Evolutionary conservation across 805 yeast species (phyloP).

Genomic region (Pachysolen tannophilus): DNA sequence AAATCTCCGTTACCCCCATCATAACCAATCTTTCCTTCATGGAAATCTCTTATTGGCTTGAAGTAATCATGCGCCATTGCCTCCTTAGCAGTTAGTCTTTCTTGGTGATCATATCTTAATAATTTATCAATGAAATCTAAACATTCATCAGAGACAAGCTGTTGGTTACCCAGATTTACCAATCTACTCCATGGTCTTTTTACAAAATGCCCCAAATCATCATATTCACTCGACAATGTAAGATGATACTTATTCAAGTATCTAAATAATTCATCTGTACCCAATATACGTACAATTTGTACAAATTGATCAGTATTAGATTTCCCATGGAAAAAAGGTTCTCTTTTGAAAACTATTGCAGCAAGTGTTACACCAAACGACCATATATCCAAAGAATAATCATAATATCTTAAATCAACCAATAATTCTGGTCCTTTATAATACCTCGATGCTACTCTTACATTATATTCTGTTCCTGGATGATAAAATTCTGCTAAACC

Average conservation of each 20-base stretch:
- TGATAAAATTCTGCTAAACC: constrained; percentile 92
- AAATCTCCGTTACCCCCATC: constrained; percentile 63
- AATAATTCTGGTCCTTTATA: constrained; percentile 89
- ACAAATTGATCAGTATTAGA: constrained; percentile 89
- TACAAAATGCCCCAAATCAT: constrained; percentile 61
- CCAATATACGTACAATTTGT: constrained; percentile 81
- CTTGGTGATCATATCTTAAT: constrained; percentile 79
- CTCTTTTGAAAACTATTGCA: constrained; percentile 78
- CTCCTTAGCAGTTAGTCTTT: constrained; percentile 80
- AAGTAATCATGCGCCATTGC: constrained; percentile 75
- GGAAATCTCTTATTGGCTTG: constrained; percentile 74
- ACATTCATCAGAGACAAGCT: constrained; percentile 43
- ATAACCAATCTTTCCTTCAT: constrained; percentile 82
- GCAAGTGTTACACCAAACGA: constrained; percentile 89
- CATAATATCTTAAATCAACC: constrained; percentile 76
- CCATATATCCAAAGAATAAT: constrained; percentile 87
- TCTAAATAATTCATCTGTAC: constrained; percentile 64
- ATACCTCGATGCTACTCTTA: constrained; percentile 85
- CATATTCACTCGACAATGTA: constrained; percentile 68
- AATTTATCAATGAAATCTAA: constrained; percentile 68
- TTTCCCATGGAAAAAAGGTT: constrained; percentile 89
- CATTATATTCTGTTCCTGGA: constrained; percentile 82
- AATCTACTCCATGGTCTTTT: constrained; percentile 64
- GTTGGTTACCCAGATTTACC: constrained; percentile 44
- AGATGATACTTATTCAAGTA: constrained; percentile 67